phyloP scores from a whole-genome alignment of 129 eudicot species.

The Centaurea solstitialis region DNA sequence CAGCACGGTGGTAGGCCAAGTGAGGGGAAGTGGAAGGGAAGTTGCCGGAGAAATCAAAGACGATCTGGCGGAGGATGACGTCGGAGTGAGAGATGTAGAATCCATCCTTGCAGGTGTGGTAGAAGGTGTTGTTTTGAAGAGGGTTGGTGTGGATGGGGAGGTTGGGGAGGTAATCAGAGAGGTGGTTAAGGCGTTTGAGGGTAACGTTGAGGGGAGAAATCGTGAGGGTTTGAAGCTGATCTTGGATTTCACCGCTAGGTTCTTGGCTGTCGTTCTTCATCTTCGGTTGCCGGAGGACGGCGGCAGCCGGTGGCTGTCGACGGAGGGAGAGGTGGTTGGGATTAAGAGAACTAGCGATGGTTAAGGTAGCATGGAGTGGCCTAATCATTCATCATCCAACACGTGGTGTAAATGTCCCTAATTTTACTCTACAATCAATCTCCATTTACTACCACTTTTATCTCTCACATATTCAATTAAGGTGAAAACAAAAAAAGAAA shows the following conservation, averaged over 20 bases:
- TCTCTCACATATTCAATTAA: no score
- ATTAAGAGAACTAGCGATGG: no score
- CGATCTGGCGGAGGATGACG: constrained; percentile 56
- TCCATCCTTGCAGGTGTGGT: constrained; percentile 35
- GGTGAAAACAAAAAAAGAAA: no score
- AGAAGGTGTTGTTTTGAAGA: constrained; percentile 44
- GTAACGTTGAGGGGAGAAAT: constrained; percentile 32
- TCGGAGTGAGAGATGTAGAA: constrained; percentile 65
- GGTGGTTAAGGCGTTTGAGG: constrained; percentile 40
- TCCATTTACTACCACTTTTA: no score
- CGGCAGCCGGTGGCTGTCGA: no score
- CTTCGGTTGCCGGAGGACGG: no score
- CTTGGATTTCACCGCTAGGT: background rate
- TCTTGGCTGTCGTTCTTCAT: background rate
- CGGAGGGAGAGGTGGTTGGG: no score
- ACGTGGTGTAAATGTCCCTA: no score
- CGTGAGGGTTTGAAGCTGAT: constrained; percentile 30
- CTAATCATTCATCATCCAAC: no score
- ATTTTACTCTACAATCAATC: no score
- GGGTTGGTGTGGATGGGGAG: constrained; percentile 49
- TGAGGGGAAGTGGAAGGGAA: constrained; percentile 37
- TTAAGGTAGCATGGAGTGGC: no score
- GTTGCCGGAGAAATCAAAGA: constrained; percentile 47
- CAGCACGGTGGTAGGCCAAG: constrained; percentile 73
- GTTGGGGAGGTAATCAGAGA: constrained; percentile 41